Evolutionary conservation across 2,329 filamentous ascomycete species (phyloP).

Genomic region (Pochonia chlamydosporia): DNA sequence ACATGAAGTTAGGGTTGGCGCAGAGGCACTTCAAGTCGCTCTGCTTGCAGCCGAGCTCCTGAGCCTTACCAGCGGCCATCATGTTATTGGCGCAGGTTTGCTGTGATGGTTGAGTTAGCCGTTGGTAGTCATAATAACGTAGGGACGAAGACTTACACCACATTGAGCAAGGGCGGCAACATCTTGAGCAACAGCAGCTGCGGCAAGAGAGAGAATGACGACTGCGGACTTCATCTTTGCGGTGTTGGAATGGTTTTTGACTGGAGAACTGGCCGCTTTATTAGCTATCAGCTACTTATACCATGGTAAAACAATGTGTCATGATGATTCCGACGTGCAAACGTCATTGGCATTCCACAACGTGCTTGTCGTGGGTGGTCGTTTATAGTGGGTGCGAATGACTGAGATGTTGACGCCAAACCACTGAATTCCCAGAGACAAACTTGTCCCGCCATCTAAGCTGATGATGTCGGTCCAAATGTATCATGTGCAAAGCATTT

Average conservation of each 20-base stretch:
- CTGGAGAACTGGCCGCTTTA: background rate
- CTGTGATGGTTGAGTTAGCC: constrained; percentile 26
- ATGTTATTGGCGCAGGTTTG: constrained; percentile 45
- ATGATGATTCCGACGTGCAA: too few relatives aligned
- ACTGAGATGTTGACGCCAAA: too few relatives aligned
- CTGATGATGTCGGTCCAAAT: too few relatives aligned
- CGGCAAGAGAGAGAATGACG: constrained; percentile 35
- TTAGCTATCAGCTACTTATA: background rate
- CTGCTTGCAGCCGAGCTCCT: constrained; percentile 38
- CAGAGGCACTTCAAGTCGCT: constrained; percentile 41
- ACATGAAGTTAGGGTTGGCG: constrained; percentile 38
- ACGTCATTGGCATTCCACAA: background rate
- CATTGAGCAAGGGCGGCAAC: constrained; percentile 39
- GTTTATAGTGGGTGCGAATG: too few relatives aligned
- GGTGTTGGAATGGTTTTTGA: constrained; percentile 5
- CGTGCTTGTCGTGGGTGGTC: background rate
- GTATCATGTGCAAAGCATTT: background rate
- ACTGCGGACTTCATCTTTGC: constrained; percentile 47
- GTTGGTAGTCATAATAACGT: background rate
- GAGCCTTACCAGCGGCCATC: constrained; percentile 33
- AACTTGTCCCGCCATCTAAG: too few relatives aligned
- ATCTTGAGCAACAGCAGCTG: constrained; percentile 35
- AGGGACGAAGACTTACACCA: constrained; percentile 41
- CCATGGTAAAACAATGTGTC: too few relatives aligned
- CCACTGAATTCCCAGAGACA: too few relatives aligned